Conservation (phyloP, 208 protist species). For the Wallacemonas sp. region DNA sequence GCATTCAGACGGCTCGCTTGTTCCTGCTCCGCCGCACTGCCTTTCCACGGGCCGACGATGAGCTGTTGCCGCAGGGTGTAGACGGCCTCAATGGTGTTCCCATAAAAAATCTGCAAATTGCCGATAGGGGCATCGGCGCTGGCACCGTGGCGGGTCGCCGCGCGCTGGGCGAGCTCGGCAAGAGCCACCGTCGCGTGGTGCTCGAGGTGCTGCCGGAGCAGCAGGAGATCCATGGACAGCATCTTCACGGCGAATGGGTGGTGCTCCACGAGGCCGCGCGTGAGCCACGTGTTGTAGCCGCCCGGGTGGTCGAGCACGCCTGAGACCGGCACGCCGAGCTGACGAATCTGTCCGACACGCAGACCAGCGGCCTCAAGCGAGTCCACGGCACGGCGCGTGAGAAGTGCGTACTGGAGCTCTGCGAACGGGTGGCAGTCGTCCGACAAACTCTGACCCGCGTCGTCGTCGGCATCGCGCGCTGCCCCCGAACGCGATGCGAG, state of each 20-base stretch:
- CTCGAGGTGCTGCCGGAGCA: slow-evolving; percentile 60
- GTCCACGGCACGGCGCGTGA: slow-evolving; percentile 77
- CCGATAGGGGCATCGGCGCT: slow-evolving; percentile 22
- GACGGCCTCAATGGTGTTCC: slow-evolving; percentile 78
- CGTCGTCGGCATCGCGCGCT: not conserved
- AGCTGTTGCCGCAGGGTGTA: slow-evolving; percentile 78
- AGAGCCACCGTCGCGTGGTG: slow-evolving; percentile 23
- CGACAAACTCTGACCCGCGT: not conserved
- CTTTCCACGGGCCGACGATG: slow-evolving; percentile 51
- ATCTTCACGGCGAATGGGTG: slow-evolving; percentile 86
- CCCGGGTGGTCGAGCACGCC: slow-evolving; percentile 88
- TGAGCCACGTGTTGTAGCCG: slow-evolving; percentile 83
- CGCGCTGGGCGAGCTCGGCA: not conserved
- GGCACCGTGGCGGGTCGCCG: not conserved
- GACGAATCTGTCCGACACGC: slow-evolving; percentile 33
- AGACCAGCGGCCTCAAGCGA: slow-evolving; percentile 72
- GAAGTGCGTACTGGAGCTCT: slow-evolving; percentile 70
- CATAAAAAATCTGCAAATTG: slow-evolving; percentile 76
- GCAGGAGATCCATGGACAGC: slow-evolving; percentile 70
- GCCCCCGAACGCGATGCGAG: not conserved
- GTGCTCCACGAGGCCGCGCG: slow-evolving; percentile 68
- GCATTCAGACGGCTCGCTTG: not conserved
- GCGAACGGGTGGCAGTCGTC: slow-evolving; percentile 33
- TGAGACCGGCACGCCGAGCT: slow-evolving; percentile 56
- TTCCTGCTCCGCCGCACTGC: slow-evolving; percentile 28